A percentile compares a stretch with the other conserved stretches of the same genome.
phyloP scores from a whole-genome alignment of 2,329 filamentous ascomycete species.

The Massarina eburnea region DNA sequence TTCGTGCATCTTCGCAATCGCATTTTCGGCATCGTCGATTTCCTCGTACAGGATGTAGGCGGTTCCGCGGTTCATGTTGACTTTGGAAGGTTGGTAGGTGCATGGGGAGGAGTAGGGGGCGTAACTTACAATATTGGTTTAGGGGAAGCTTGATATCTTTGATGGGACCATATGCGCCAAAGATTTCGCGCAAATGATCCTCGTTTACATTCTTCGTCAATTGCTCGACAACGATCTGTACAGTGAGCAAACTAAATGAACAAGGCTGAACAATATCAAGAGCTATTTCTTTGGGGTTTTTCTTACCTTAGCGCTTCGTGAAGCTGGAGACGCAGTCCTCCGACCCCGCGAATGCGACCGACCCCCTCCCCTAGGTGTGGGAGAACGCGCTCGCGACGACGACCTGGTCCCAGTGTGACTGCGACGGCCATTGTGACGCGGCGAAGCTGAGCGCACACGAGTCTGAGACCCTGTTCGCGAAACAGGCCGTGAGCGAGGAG shows the following conservation, averaged over 20 bases:
- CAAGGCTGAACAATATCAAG: constrained; percentile 3
- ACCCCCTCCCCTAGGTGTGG: constrained; percentile 23
- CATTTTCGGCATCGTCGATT: constrained; percentile 77
- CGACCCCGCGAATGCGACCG: constrained; percentile 40
- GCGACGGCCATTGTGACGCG: constrained; percentile 41
- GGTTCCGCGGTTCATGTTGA: constrained; percentile 86
- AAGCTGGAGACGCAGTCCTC: constrained; percentile 35
- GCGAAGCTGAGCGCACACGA: constrained; percentile 19
- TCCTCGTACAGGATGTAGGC: constrained; percentile 86
- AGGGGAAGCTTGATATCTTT: constrained; percentile 87
- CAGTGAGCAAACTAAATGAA: constrained; percentile 1
- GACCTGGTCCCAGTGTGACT: constrained; percentile 33
- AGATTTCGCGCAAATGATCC: constrained; percentile 86
- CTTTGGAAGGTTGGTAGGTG: constrained; percentile 49
- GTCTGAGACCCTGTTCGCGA: constrained; percentile 22
- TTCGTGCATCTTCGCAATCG: constrained; percentile 97
- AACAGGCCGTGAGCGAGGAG: constrained; percentile 37
- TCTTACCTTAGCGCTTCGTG: constrained; percentile 43
- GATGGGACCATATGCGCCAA: constrained; percentile 83
- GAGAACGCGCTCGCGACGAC: constrained; percentile 24
- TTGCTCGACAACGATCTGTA: constrained; percentile 90
- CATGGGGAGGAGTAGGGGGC: not conserved
- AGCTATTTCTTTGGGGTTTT: not conserved
- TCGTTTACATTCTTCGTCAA: constrained; percentile 94
- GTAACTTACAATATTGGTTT: constrained; percentile 75